phyloP scores from a whole-genome alignment of 2,329 filamentous ascomycete species.

The Dichotomopilus funicola region DNA sequence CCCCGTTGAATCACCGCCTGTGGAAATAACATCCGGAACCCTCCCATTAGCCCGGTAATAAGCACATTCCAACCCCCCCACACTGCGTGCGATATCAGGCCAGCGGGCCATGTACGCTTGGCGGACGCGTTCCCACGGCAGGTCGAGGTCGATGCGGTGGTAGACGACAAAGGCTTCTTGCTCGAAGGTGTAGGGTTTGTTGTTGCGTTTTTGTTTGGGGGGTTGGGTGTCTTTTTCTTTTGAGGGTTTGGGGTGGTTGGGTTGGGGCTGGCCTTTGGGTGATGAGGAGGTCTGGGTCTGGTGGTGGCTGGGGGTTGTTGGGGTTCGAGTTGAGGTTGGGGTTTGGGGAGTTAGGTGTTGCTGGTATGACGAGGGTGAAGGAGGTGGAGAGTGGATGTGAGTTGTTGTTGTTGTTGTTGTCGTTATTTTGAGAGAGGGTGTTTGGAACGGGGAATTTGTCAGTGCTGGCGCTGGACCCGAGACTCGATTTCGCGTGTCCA shows the following conservation, averaged over 20 bases:
- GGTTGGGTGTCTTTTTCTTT: not conserved
- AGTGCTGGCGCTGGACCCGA: too few species aligned
- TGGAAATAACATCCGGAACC: constrained; percentile 14
- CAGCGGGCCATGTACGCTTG: constrained; percentile 10
- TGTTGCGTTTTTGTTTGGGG: constrained; percentile 11
- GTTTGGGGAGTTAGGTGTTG: not conserved
- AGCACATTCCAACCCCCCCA: constrained; percentile 15
- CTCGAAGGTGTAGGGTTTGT: constrained; percentile 17
- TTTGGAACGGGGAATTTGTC: too few species aligned
- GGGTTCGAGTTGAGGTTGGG: too few species aligned
- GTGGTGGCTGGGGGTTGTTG: not conserved
- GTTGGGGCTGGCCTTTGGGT: not conserved
- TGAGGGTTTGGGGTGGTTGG: not conserved
- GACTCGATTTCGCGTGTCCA: too few species aligned
- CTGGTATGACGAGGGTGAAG: not conserved
- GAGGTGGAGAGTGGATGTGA: not conserved
- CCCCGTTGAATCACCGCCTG: too few species aligned
- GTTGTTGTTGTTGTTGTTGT: too few species aligned
- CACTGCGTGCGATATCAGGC: constrained; percentile 10
- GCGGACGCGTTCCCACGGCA: constrained; percentile 16
- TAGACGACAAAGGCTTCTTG: constrained; percentile 22
- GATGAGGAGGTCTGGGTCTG: not conserved
- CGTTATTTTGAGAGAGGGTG: too few species aligned
- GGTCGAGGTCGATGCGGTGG: constrained; percentile 17
- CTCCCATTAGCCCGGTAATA: constrained; percentile 22